Evolutionary conservation across 768 basidiomycete genomes (phyloP).

Genomic region (Phylloporus scabripes): DNA sequence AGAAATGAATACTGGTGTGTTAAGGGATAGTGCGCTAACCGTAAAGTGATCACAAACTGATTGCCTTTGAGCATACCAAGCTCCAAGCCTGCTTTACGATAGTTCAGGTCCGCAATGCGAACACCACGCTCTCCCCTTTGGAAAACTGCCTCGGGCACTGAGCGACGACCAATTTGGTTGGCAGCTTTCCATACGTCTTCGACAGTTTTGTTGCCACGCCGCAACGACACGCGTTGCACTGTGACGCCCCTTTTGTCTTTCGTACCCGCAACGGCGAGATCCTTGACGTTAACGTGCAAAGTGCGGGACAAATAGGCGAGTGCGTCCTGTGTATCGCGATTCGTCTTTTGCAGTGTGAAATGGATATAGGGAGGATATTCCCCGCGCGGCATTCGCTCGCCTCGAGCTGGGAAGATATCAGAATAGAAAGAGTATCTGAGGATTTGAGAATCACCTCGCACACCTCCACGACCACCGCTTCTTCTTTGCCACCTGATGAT

Average conservation of each 20-base stretch:
- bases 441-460: conserved; percentile 25
- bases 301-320: conserved; percentile 72
- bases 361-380: conserved; percentile 86
- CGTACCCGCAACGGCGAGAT: conserved; percentile 88
- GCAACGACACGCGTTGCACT: conserved; percentile 82
- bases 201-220: conserved; percentile 68
- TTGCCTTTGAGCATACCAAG: conserved; percentile 97
- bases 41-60: conserved; percentile 87
- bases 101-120: conserved; percentile 82
- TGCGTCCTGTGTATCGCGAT: conserved; percentile 95
- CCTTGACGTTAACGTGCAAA: conserved; percentile 72
- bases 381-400: conserved; percentile 50
- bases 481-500: conserved; percentile 70
- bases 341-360: conserved; percentile 95
- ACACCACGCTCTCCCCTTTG: conserved; percentile 87
- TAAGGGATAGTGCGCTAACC: conserved; percentile 40
- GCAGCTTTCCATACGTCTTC: conserved; percentile 81
- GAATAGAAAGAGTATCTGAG: neutral
- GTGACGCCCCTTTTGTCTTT: conserved; percentile 99
- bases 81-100: conserved; percentile 77
- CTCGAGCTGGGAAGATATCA: conserved; percentile 20
- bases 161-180: conserved; percentile 61
- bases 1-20: conserved; percentile 13
- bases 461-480: conserved; percentile 43
- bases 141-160: conserved; percentile 50